These are phyloP conservation scores for Haplosporangium sp. DNA, from an alignment of 371 early-diverging fungal species.

Conservation along the genomic window DNA sequence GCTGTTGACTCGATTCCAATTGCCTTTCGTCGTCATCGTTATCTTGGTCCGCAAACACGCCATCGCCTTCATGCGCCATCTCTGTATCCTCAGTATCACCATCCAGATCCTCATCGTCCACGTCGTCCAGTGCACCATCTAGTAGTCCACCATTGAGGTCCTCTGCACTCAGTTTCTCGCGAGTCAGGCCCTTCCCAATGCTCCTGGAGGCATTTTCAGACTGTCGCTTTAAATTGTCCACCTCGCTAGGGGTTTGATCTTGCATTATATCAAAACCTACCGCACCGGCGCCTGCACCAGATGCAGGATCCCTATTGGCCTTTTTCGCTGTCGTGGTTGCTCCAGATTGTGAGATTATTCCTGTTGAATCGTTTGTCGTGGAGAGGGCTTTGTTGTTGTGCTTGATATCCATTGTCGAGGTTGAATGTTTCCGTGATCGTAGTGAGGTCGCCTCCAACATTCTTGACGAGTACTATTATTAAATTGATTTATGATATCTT, in stretches of 20 bases:
- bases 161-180: conserved; percentile 22
- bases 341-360: conserved; percentile 11
- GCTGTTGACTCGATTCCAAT: background rate
- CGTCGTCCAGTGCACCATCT: conserved; percentile 42
- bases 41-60: conserved; percentile 8
- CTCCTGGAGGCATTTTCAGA: no score
- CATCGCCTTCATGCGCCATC: conserved; percentile 2
- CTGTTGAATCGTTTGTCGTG: conserved; percentile 21
- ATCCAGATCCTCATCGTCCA: conserved; percentile 37
- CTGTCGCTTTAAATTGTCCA: no score
- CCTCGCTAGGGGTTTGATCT: no score
- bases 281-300: background rate
- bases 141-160: conserved; percentile 34
- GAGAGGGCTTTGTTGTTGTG: background rate
- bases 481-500: no score
- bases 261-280: no score
- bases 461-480: background rate
- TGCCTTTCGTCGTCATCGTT: conserved; percentile 35
- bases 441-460: conserved; percentile 36
- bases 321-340: background rate
- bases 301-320: background rate
- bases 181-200: no score
- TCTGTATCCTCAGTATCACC: conserved; percentile 34
- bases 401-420: conserved; percentile 21
- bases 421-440: conserved; percentile 26